Evolutionary conservation across 164 flowering plant species (phyloP).

Genomic region (Magnolia kwangsiensis): DNA sequence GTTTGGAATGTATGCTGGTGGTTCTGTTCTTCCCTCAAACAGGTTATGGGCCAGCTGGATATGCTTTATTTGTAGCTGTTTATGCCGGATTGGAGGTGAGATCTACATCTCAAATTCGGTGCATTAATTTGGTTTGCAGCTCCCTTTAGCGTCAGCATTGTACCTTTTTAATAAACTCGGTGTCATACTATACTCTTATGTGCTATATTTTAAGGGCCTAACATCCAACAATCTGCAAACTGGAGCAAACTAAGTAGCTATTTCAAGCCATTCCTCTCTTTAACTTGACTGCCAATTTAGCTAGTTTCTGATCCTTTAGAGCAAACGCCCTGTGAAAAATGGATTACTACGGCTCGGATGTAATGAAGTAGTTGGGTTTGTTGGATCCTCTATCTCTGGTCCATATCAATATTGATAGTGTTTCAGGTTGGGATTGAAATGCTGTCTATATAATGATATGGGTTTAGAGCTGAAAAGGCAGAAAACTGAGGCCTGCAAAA

Average conservation of each 20-base stretch:
- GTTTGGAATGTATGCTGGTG: background rate
- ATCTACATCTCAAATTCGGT: background rate
- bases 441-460: no score
- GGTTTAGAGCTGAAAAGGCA: no score
- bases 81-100: constrained; percentile 90
- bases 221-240: no score
- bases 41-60: constrained; percentile 97
- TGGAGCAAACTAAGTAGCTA: background rate
- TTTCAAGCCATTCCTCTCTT: background rate
- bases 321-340: background rate
- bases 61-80: constrained; percentile 88
- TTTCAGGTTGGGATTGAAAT: no score
- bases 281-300: background rate
- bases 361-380: no score
- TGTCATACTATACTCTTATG: background rate
- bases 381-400: no score
- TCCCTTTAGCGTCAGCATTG: background rate
- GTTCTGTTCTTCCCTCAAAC: constrained; percentile 11
- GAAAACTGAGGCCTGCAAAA: no score
- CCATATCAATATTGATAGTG: no score
- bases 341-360: background rate
- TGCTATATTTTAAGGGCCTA: background rate
- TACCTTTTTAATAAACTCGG: background rate
- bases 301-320: background rate
- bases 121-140: background rate